Evolutionary conservation across 441 rosid species (phyloP).

Genomic region (Pelargonium australe): DNA sequence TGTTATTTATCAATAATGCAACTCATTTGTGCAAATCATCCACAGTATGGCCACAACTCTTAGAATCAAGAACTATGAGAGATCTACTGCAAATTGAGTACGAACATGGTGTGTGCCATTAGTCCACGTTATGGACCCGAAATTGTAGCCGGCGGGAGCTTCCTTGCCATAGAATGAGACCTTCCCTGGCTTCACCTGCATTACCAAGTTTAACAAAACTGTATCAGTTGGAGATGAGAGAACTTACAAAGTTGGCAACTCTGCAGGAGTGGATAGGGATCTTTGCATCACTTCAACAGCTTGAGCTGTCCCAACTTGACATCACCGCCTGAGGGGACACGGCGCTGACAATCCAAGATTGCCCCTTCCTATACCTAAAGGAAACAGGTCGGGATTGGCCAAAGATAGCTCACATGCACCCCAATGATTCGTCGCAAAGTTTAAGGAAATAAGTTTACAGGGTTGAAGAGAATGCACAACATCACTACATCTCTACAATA

Average conservation of each 20-base stretch:
- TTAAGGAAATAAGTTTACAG: no score
- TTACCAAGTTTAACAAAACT: no score
- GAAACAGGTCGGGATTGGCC: background rate
- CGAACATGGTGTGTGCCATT: constrained; percentile 44
- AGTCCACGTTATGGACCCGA: constrained; percentile 54
- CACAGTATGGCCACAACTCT: no score
- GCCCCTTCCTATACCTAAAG: background rate
- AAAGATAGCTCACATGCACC: constrained; percentile 5
- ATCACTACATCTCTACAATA: no score
- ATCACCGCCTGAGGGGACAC: constrained; percentile 5
- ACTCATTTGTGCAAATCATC: no score
- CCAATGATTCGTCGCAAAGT: background rate
- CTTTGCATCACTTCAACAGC: constrained; percentile 3
- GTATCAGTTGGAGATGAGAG: background rate
- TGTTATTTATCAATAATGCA: no score
- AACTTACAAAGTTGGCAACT: background rate
- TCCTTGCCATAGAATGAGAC: constrained; percentile 38
- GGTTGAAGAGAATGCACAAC: no score
- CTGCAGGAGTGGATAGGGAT: constrained; percentile 14
- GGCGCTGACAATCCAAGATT: background rate
- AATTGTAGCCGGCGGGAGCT: constrained; percentile 45
- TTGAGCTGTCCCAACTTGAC: constrained; percentile 9
- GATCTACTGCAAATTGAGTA: constrained; percentile 41
- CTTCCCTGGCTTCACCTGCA: no score
- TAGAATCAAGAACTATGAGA: constrained; percentile 3